phyloP scores from a whole-genome alignment of 2,329 filamentous ascomycete genomes.

The Fusarium clavum region DNA sequence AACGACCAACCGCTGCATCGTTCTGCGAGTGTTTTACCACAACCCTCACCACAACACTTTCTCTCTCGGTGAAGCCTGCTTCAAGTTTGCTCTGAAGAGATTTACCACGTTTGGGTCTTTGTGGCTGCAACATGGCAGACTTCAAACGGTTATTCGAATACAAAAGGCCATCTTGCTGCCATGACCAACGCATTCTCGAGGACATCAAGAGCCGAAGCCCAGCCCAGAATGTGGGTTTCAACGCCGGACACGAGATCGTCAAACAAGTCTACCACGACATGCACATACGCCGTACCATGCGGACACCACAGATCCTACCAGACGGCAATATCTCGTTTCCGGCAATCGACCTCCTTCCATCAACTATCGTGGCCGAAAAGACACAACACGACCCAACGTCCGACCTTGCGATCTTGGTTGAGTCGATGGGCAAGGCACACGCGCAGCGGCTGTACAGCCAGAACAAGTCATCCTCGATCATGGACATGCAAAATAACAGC shows the following conservation, averaged over 20 bases:
- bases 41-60: conserved; percentile 26
- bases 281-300: not conserved
- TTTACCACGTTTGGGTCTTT: conserved; percentile 39
- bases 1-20: conserved; percentile 41
- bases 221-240: not conserved
- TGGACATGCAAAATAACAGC: not conserved
- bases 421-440: not conserved
- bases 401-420: not conserved
- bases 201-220: no score
- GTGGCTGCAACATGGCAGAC: not conserved
- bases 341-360: not conserved
- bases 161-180: not conserved
- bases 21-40: conserved; percentile 35
- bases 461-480: not conserved
- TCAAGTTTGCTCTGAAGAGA: conserved; percentile 40
- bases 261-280: not conserved
- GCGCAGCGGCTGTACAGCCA: not conserved
- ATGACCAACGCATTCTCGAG: not conserved
- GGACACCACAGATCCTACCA: not conserved
- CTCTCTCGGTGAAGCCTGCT: conserved; percentile 24
- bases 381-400: not conserved
- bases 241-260: not conserved
- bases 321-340: not conserved
- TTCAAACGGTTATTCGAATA: not conserved
- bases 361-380: not conserved